Evolutionary conservation across 352 stramenopile genomes (phyloP).

Genomic region (Globisporangium echinulatum): DNA sequence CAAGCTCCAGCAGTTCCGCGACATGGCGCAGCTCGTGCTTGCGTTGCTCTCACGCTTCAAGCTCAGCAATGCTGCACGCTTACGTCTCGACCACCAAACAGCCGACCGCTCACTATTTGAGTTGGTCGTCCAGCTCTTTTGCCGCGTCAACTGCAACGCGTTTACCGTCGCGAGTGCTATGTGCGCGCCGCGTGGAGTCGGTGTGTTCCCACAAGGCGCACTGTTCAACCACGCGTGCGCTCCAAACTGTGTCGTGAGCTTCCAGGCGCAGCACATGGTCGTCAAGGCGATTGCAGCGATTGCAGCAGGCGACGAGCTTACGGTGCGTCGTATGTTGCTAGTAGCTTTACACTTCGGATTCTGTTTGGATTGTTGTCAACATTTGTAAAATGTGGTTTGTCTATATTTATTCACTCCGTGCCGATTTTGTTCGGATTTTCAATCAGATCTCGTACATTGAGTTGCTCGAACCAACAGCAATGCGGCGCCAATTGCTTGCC

Average conservation of each 20-base stretch:
- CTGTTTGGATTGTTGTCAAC: neutral
- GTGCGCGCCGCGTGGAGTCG: constrained; percentile 46
- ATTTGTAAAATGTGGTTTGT: too few relatives aligned
- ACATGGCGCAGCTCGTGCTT: constrained; percentile 61
- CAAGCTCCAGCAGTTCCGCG: constrained; percentile 34
- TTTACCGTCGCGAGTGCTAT: constrained; percentile 60
- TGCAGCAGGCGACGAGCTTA: constrained; percentile 45
- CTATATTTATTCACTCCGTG: too few relatives aligned
- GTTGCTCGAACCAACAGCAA: constrained; percentile 39
- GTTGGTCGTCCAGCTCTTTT: constrained; percentile 48
- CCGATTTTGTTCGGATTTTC: too few relatives aligned
- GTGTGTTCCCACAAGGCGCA: constrained; percentile 50
- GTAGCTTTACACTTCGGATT: neutral
- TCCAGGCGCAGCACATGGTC: constrained; percentile 31
- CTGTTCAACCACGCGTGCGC: constrained; percentile 75
- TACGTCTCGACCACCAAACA: neutral
- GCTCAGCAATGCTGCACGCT: constrained; percentile 9
- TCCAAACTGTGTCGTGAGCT: constrained; percentile 72
- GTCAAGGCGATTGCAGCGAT: constrained; percentile 46
- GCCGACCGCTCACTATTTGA: constrained; percentile 19
- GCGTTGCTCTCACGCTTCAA: constrained; percentile 44
- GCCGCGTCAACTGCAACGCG: constrained; percentile 73
- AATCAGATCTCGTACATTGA: constrained; percentile 60
- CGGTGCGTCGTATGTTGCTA: constrained; percentile 13
- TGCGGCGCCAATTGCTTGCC: constrained; percentile 26